phyloP scores from a whole-genome alignment of 2,329 filamentous ascomycete genomes.

The Phialemoniopsis sp. region DNA sequence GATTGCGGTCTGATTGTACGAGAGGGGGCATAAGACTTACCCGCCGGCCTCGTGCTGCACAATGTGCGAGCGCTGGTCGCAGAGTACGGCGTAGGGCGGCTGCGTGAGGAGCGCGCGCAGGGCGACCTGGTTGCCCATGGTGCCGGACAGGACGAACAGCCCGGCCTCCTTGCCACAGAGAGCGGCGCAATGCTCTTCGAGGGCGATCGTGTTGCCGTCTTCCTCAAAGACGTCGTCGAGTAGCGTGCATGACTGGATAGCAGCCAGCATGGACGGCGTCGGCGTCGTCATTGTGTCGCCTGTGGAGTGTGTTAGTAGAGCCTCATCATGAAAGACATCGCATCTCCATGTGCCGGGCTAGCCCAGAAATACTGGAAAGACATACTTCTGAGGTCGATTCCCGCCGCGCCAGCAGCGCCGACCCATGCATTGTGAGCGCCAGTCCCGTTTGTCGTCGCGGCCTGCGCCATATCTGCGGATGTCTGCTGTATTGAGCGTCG shows the following conservation, averaged over 20 bases:
- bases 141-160: constrained; percentile 81
- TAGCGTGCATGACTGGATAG: constrained; percentile 70
- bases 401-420: constrained; percentile 23
- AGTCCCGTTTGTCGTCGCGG: neutral
- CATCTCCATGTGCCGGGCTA: neutral
- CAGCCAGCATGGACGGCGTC: constrained; percentile 74
- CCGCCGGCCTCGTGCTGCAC: constrained; percentile 63
- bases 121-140: constrained; percentile 90
- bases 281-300: constrained; percentile 65
- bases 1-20: too few relatives aligned
- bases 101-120: constrained; percentile 73
- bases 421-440: constrained; percentile 17
- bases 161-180: constrained; percentile 73
- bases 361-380: neutral
- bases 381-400: constrained; percentile 25
- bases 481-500: neutral
- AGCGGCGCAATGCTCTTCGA: constrained; percentile 70
- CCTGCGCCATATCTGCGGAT: neutral
- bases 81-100: constrained; percentile 77
- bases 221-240: constrained; percentile 82
- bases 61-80: constrained; percentile 77
- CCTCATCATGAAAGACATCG: neutral
- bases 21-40: too few relatives aligned
- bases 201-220: constrained; percentile 70
- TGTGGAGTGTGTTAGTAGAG: constrained; percentile 13